Percentiles rank a stretch among this genome's conserved stretches.
Evolutionary conservation across 2,329 filamentous ascomycete species (phyloP).

Genomic region (Tympanopsis confertula): DNA sequence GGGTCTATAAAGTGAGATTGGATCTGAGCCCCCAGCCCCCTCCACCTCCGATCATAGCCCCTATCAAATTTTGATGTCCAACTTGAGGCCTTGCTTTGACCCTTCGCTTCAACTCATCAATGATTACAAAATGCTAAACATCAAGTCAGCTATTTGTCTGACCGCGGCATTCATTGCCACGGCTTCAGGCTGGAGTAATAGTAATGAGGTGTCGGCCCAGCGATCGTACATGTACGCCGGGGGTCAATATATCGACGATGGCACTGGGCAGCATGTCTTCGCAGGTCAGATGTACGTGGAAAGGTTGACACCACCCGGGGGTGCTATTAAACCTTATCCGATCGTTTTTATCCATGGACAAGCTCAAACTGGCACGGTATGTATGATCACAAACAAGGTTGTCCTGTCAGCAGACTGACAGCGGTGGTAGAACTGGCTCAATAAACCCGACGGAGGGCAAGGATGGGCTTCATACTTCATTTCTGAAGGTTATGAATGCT

Average conservation of each 20-base stretch:
- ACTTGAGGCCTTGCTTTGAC: too few relatives aligned
- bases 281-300: slow-evolving; percentile 41
- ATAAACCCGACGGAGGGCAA: slow-evolving; percentile 30
- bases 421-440: slow-evolving; percentile 25
- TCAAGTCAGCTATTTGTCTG: too few relatives aligned
- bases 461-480: slow-evolving; percentile 37
- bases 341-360: slow-evolving; percentile 30
- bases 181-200: neutral
- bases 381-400: slow-evolving; percentile 3
- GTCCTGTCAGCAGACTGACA: neutral
- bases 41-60: too few relatives aligned
- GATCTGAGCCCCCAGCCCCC: too few relatives aligned
- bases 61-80: too few relatives aligned
- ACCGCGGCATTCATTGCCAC: neutral
- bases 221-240: slow-evolving; percentile 22
- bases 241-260: slow-evolving; percentile 18
- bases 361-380: slow-evolving; percentile 25
- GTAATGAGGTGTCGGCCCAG: slow-evolving; percentile 9
- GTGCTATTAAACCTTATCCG: slow-evolving; percentile 13
- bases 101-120: too few relatives aligned
- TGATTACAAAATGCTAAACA: too few relatives aligned
- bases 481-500: slow-evolving; percentile 30
- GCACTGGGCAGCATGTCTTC: slow-evolving; percentile 15
- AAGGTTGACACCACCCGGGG: slow-evolving; percentile 21
- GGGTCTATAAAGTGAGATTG: too few relatives aligned